Conservation (phyloP, 371 early-diverging fungal species). For the Batrachochytrium dendrobatidis region DNA sequence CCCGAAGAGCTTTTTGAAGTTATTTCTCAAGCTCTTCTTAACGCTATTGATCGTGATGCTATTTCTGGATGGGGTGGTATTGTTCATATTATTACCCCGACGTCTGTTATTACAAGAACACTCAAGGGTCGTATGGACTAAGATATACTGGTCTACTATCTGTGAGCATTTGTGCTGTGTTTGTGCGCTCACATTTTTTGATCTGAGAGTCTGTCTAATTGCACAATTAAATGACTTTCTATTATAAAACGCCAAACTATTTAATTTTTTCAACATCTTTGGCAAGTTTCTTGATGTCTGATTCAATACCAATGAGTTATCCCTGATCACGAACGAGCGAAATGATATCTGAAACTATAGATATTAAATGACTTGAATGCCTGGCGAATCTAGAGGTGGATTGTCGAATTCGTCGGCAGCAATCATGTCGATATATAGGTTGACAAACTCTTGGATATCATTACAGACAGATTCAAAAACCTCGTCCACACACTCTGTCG, state of each 20-base stretch:
- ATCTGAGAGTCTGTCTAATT: neutral
- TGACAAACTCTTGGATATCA: neutral
- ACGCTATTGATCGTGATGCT: slow-evolving; percentile 97
- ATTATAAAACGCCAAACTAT: neutral
- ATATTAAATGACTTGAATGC: no score
- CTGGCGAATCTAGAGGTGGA: no score
- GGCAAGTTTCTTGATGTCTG: no score
- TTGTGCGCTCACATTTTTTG: neutral
- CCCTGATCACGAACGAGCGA: neutral
- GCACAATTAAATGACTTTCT: neutral
- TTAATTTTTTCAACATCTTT: no score
- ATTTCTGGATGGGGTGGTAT: slow-evolving; percentile 98
- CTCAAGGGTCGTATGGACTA: slow-evolving; percentile 83
- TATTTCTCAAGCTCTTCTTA: slow-evolving; percentile 93
- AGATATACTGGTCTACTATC: neutral
- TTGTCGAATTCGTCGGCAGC: no score
- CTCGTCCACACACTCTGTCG: neutral
- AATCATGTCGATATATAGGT: neutral
- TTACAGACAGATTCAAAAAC: neutral
- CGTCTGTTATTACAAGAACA: slow-evolving; percentile 75
- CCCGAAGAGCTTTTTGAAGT: slow-evolving; percentile 98
- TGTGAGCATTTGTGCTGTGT: neutral
- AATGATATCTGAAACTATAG: no score
- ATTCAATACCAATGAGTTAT: neutral
- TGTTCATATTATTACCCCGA: slow-evolving; percentile 87